A percentile compares a stretch with the other conserved stretches of the same genome.
Evolutionary conservation across 1,284 basidiomycete genomes (phyloP).

Genomic region (Exobasidium rhododendri): DNA sequence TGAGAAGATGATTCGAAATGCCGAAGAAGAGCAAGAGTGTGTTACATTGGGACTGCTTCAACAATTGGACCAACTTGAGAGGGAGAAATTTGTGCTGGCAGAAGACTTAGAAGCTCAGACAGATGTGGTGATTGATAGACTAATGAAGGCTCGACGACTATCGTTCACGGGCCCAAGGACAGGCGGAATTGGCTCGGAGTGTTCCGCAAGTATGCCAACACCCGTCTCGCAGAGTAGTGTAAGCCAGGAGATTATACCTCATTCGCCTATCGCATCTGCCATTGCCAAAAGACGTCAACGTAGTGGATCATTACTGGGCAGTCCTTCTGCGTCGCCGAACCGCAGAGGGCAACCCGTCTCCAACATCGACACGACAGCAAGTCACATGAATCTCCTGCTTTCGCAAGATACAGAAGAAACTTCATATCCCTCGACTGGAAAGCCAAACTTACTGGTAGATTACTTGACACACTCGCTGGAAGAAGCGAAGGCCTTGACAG

Average conservation of each 20-base stretch:
- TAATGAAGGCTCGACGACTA: background rate
- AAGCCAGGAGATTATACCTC: too few species aligned
- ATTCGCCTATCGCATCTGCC: too few species aligned
- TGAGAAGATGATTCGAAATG: background rate
- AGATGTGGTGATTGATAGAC: background rate
- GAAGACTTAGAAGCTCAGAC: background rate
- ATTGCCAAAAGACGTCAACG: background rate
- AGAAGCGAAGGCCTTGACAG: background rate
- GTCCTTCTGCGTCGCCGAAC: background rate
- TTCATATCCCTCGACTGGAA: background rate
- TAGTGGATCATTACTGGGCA: background rate
- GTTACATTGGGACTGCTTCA: conserved; percentile 2
- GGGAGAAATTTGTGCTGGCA: background rate
- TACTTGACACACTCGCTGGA: background rate
- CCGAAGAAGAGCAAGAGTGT: conserved; percentile 2
- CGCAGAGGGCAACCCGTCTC: background rate
- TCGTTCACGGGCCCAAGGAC: background rate
- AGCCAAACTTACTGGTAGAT: background rate
- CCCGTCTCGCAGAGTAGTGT: too few species aligned
- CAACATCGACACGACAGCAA: background rate
- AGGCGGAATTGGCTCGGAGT: too few species aligned
- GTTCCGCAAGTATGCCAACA: too few species aligned
- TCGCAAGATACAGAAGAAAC: background rate
- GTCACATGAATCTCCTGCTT: background rate
- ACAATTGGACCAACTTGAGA: background rate